Percentiles rank a stretch among this genome's conserved stretches.
phyloP scores from a whole-genome alignment of 768 basidiomycete species.

The Lactarius sanguifluus region DNA sequence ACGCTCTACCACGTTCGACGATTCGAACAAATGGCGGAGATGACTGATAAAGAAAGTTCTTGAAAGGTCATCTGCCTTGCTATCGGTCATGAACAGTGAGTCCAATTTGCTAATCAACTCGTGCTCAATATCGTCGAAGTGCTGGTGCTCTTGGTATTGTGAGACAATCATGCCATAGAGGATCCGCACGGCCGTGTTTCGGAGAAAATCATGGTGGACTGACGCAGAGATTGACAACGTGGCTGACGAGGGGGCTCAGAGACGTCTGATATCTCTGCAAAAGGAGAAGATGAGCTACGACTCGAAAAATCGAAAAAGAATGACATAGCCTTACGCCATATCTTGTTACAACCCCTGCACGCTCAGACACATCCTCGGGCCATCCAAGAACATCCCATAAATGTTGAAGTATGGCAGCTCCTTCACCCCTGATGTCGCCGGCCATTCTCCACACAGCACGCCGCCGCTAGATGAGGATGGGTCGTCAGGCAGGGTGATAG shows the following conservation, averaged over 20 bases:
- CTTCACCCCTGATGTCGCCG: conserved; percentile 92
- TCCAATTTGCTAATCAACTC: conserved; percentile 91
- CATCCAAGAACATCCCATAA: conserved; percentile 88
- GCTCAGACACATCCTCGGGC: conserved; percentile 57
- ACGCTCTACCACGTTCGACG: conserved; percentile 74
- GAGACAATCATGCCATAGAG: conserved; percentile 95
- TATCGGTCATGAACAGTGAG: conserved; percentile 89
- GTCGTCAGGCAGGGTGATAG: conserved; percentile 3
- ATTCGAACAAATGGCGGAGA: conserved; percentile 85
- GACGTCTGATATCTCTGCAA: conserved; percentile 79
- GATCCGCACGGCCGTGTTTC: conserved; percentile 88
- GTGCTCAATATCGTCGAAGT: conserved; percentile 88
- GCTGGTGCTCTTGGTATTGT: conserved; percentile 79
- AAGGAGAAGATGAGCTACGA: conserved; percentile 25
- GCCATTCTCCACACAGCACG: conserved; percentile 95
- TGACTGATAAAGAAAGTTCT: conserved; percentile 92
- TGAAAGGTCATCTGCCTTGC: conserved; percentile 87
- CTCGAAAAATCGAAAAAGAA: not conserved
- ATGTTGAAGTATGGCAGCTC: conserved; percentile 71
- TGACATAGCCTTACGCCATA: conserved; percentile 59
- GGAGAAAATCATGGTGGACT: conserved; percentile 93
- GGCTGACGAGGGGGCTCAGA: conserved; percentile 80
- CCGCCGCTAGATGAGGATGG: conserved; percentile 61
- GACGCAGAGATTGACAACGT: conserved; percentile 87
- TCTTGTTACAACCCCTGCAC: conserved; percentile 54